These are phyloP conservation scores for Rickenella mellea DNA, from an alignment of 768 basidiomycete species.

Conservation along the genomic window DNA sequence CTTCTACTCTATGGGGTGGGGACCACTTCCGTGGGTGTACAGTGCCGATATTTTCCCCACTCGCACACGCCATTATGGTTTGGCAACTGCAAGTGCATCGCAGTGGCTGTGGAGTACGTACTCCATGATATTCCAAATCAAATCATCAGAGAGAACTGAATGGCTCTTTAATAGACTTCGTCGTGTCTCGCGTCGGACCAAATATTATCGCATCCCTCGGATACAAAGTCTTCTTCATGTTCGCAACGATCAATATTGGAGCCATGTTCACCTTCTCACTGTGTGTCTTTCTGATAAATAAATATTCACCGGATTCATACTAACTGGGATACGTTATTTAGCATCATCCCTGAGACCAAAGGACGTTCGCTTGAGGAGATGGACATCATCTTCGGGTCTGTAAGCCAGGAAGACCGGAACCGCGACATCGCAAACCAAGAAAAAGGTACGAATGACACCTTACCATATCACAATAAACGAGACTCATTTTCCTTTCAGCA, in stretches of 20 bases:
- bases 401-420: conserved; percentile 43
- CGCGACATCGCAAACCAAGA: conserved; percentile 41
- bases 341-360: conserved; percentile 32
- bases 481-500: conserved; percentile 1
- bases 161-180: conserved; percentile 39
- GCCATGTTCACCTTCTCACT: conserved; percentile 62
- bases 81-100: conserved; percentile 63
- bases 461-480: neutral
- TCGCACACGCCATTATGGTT: conserved; percentile 71
- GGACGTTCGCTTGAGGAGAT: conserved; percentile 39
- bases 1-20: conserved; percentile 86
- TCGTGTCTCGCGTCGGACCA: conserved; percentile 64
- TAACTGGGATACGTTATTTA: conserved; percentile 5
- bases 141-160: neutral
- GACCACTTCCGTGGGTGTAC: conserved; percentile 58
- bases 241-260: conserved; percentile 62
- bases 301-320: neutral
- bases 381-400: conserved; percentile 50
- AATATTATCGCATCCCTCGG: conserved; percentile 50
- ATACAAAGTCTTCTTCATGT: conserved; percentile 72
- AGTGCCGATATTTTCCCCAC: conserved; percentile 85
- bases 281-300: conserved; percentile 24
- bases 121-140: neutral
- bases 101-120: conserved; percentile 77
- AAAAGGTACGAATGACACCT: conserved; percentile 15